A percentile compares a stretch with the other conserved stretches of the same genome.
These are phyloP conservation scores for sorghum (Sorghum bicolor) DNA, from an alignment of 176 grass and related monocot genomes.

Conservation along the genomic window DNA sequence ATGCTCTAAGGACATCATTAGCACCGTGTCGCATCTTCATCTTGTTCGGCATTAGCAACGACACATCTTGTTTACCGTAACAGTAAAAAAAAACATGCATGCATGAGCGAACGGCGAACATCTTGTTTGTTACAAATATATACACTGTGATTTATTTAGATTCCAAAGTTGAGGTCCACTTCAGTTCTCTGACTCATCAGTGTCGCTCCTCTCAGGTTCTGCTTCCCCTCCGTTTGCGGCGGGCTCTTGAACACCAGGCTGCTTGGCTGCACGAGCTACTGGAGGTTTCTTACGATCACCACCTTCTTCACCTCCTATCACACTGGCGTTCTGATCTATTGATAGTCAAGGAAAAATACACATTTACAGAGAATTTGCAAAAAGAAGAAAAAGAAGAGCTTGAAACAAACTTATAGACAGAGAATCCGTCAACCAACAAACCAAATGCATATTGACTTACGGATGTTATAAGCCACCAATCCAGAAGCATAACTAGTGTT, in stretches of 20 bases:
- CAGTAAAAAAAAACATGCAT: neutral
- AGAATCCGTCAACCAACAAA: slow-evolving; percentile 4
- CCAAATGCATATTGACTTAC: neutral
- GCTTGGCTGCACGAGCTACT: slow-evolving; percentile 44
- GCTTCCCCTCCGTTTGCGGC: slow-evolving; percentile 59
- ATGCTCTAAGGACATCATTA: too few relatives aligned
- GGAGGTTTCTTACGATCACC: slow-evolving; percentile 54
- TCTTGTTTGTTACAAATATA: neutral
- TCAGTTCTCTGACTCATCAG: neutral
- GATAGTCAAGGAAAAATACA: slow-evolving; percentile 35
- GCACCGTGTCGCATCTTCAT: too few relatives aligned
- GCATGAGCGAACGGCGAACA: neutral
- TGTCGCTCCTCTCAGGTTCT: slow-evolving; percentile 12
- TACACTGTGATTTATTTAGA: neutral
- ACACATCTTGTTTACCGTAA: neutral
- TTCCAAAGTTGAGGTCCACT: slow-evolving; percentile 32
- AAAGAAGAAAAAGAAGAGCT: neutral
- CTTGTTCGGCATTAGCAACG: neutral
- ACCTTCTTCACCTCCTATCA: slow-evolving; percentile 37
- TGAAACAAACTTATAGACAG: neutral
- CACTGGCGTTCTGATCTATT: slow-evolving; percentile 49
- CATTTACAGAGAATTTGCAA: neutral
- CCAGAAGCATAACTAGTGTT: neutral
- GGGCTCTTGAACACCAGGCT: slow-evolving; percentile 47
- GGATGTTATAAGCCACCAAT: neutral